Base-by-base conservation (phyloP, 2,329 filamentous ascomycete genomes). In the Lasiodiplodia hormozganensis region DNA sequence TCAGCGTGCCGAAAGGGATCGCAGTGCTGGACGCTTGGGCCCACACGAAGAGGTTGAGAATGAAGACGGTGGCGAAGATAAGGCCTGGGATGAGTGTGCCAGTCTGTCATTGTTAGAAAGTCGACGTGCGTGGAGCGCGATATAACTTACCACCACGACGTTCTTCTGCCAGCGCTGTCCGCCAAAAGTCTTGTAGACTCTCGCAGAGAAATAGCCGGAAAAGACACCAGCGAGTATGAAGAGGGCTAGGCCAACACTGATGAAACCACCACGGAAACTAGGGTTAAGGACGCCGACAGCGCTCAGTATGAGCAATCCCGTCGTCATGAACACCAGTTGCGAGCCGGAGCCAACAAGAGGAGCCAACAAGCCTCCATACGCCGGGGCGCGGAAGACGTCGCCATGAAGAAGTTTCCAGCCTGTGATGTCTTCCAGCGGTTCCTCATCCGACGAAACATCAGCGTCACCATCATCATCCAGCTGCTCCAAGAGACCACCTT, bases 1-100 rank as follows among this genome's bases (percentile, higher is more conserved):
- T 76, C 3, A 97, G 84, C 0, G 92, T 96, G 40, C 90, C 87
- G 73, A 97, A 94, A 0, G 93, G 93, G 40, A 97, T 90, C 1
- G 93, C 93, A 1, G 93, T 96, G 78, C 91, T 94, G 12, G 92
- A 96, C 0, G 93, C 92, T 79, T 96, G 92, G 0, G 92, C 90
- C 93, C 93, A 97, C 69, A 96, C 92, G 76, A 96, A 96, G 11
- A 96, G 84, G 77, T 97, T 96, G 69, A 96, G 85, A 62, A 95
- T 85, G 80, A 96, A 93, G 43, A 94, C 82, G 36, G 92, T 85
- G 10, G 85, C 83, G 76, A 96, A 96, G 0, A 92, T 82, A 6
- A 96, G 84, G 1, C 93, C 93, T 0, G 93, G 93, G 76, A 96
- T 92, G 3, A 96, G 85, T 11, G 90, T 82, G 0, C 92, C 92